These are phyloP conservation scores for Reticulascus tulasneorum DNA, from an alignment of 2,329 filamentous ascomycete genomes.

Conservation along the genomic window DNA sequence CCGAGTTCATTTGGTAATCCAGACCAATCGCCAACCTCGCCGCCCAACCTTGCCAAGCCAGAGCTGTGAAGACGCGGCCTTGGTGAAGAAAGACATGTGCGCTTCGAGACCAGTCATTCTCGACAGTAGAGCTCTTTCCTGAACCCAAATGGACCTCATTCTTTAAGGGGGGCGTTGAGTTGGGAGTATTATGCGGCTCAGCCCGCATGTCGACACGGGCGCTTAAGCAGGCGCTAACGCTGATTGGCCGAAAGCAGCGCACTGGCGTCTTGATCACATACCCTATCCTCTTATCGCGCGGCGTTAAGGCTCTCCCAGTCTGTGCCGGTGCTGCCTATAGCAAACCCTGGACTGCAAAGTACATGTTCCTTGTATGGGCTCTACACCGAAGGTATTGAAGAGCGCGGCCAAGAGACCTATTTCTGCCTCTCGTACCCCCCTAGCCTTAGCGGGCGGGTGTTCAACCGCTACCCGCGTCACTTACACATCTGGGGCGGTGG, in stretches of 20 bases:
- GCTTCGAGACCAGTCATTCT: neutral
- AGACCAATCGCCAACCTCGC: neutral
- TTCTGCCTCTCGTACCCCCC: too few relatives aligned
- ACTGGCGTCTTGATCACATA: slow-evolving; percentile 15
- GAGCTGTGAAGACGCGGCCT: neutral
- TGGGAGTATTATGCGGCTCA: slow-evolving; percentile 6
- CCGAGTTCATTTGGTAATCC: neutral
- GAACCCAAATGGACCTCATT: neutral
- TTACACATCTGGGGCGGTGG: too few relatives aligned
- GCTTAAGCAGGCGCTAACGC: slow-evolving; percentile 8
- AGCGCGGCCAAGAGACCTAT: too few relatives aligned
- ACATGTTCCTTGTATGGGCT: too few relatives aligned
- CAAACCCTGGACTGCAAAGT: too few relatives aligned
- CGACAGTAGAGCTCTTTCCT: too few relatives aligned
- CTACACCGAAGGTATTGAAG: too few relatives aligned
- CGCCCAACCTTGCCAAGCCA: neutral
- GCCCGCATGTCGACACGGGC: slow-evolving; percentile 4
- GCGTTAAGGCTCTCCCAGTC: too few relatives aligned
- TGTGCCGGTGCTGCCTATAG: too few relatives aligned
- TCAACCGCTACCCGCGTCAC: too few relatives aligned
- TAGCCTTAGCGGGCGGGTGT: too few relatives aligned
- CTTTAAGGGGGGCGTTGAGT: neutral
- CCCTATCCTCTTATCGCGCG: too few relatives aligned
- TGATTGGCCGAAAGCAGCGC: slow-evolving; percentile 14
- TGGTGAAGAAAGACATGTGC: neutral